These are phyloP conservation scores for Zizania latifolia DNA, from an alignment of 176 grass and related monocot species.

Conservation along the genomic window DNA sequence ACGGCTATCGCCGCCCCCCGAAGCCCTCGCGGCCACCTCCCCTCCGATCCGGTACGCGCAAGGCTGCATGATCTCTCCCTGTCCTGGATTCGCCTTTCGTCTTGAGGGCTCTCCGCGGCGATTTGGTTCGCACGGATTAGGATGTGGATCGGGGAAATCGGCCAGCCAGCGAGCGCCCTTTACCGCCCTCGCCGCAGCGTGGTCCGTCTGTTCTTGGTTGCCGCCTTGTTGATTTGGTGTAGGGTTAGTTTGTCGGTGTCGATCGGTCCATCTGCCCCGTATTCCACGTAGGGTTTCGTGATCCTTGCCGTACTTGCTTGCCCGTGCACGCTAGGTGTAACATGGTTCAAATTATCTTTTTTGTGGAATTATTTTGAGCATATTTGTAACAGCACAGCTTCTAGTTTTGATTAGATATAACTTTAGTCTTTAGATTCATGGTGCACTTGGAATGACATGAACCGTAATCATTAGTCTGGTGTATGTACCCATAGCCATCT, in stretches of 20 bases:
- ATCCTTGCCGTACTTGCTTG: background rate
- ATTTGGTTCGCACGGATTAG: background rate
- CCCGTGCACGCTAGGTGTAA: background rate
- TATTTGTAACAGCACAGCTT: background rate
- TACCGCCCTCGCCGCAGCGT: too few species aligned
- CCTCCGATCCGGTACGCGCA: background rate
- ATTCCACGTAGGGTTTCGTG: conserved; percentile 18
- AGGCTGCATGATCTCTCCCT: background rate
- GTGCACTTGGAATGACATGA: background rate
- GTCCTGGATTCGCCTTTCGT: background rate
- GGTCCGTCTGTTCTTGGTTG: background rate
- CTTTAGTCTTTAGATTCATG: background rate
- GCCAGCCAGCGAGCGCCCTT: too few species aligned
- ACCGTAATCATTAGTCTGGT: background rate
- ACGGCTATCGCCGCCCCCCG: background rate
- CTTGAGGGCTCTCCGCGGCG: background rate
- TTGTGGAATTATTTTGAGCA: background rate
- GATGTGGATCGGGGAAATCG: background rate
- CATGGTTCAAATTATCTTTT: background rate
- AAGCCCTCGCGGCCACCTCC: background rate
- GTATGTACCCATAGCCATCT: too few species aligned
- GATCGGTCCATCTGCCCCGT: background rate
- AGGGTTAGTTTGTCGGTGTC: background rate
- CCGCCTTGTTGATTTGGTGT: background rate
- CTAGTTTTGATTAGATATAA: background rate